These are phyloP conservation scores for Furculomyces boomerangus DNA, from an alignment of 371 early-diverging fungal genomes.

Conservation along the genomic window DNA sequence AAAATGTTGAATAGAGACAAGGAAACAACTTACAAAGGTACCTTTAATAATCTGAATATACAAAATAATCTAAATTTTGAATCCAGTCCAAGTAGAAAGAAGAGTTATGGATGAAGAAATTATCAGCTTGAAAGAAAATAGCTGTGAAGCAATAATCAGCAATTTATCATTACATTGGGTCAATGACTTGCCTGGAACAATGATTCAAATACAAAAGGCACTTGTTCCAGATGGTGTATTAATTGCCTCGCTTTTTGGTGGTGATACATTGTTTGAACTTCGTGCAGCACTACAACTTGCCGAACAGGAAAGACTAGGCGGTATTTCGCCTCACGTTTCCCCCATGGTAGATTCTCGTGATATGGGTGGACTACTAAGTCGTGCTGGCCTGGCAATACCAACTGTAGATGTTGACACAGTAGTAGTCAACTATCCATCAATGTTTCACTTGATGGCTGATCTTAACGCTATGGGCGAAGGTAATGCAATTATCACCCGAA, in stretches of 20 bases:
- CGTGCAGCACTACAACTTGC: conserved; percentile 75
- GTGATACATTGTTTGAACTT: conserved; percentile 86
- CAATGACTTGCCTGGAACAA: conserved; percentile 78
- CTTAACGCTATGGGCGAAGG: conserved; percentile 86
- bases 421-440: conserved; percentile 76
- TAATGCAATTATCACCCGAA: conserved; percentile 67
- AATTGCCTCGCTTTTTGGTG: conserved; percentile 82
- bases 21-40: conserved; percentile 39
- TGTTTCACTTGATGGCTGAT: conserved; percentile 80
- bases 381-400: conserved; percentile 74
- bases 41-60: neutral
- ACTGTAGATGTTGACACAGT: conserved; percentile 92
- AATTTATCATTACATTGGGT: conserved; percentile 85
- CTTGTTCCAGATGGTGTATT: conserved; percentile 85
- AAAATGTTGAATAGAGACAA: conserved; percentile 46
- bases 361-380: conserved; percentile 52
- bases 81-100: conserved; percentile 51
- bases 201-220: conserved; percentile 61
- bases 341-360: conserved; percentile 84
- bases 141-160: conserved; percentile 71
- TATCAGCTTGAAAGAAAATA: conserved; percentile 56
- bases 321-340: conserved; percentile 77
- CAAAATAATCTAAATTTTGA: neutral
- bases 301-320: conserved; percentile 75
- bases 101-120: conserved; percentile 67